Percentiles rank a stretch among this genome's conserved stretches.
Evolutionary conservation across 2,329 filamentous ascomycete genomes (phyloP).

Genomic region (Fusarium fujikuroi): DNA sequence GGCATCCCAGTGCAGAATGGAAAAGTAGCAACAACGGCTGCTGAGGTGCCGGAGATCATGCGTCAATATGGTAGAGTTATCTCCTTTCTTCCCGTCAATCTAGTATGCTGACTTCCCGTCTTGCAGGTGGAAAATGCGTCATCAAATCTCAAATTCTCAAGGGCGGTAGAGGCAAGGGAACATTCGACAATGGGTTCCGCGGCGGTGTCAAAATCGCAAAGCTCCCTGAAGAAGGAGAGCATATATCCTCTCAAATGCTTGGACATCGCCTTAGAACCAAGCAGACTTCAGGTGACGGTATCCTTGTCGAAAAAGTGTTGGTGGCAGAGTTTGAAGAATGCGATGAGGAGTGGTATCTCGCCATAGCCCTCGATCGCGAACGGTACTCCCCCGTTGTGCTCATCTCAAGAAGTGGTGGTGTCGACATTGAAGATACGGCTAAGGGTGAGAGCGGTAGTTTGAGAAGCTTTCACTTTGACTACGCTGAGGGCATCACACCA

Average conservation of each 20-base stretch:
- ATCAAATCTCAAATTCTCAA: slow-evolving; percentile 4
- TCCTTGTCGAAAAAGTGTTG: background rate
- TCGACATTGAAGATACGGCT: background rate
- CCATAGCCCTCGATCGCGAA: background rate
- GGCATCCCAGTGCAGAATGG: background rate
- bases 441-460: background rate
- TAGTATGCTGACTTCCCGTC: background rate
- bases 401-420: background rate
- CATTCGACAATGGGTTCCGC: background rate
- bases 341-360: background rate
- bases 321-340: background rate
- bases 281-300: background rate
- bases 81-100: rapidly evolving
- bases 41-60: background rate
- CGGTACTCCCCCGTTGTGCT: background rate
- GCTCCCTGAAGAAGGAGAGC: background rate
- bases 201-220: background rate
- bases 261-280: background rate
- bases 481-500: background rate
- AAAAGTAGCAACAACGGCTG: background rate
- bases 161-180: background rate
- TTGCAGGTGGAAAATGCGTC: background rate
- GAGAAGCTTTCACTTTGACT: background rate
- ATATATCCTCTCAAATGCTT: background rate
- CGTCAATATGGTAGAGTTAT: background rate